Base-by-base conservation (phyloP, 148 eudicot genomes). In the Cornus controversa region DNA sequence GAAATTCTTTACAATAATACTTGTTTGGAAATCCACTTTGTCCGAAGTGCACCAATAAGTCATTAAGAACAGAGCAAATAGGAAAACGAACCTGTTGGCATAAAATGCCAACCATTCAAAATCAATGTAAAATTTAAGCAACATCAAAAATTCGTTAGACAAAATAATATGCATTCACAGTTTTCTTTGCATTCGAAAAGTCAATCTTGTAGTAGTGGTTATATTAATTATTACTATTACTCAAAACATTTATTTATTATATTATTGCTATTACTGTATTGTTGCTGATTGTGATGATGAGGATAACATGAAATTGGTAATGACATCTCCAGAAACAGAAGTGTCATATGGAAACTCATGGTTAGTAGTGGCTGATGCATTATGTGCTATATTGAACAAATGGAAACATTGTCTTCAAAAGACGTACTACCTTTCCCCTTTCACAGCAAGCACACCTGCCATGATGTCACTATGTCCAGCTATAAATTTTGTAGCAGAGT, bases 401-500 rank as follows among this genome's bases (percentile, higher is more conserved):
- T 25, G 69, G 57, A 16, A 29, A 54, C 23, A 57, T 40, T 16
- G 26, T 36, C 47, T 16, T 1, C 16, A 24, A 11, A 63, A 25
- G 29, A 67, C 23, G 64, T 64, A 54, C 42, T 64, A 96, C 99
- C 99, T 93, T 88, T 96, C 98, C 76, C 98, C 97, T 81, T 88
- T 96, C 24, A 96, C 86, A 78, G 97, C 90, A 84, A 96, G 97
- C 72, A 91, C 89, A 8, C 99, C 99, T 11, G 97, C 99, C 99
- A 96, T 96, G 78, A 96, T 82, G 82, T 96, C 99, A 89, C 98
- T 93, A 73, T 96, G 99, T 69, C 99, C 99, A 78, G 98, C 80
- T 74, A 96, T 92, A 81, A 96, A 96, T 82, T 96, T 96, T 23
- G 99, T 96, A 77, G 99, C 99, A 13, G 99, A 93, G 82, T 93